phyloP scores from a whole-genome alignment of 768 basidiomycete species.

The Rhizopogon rudus region DNA sequence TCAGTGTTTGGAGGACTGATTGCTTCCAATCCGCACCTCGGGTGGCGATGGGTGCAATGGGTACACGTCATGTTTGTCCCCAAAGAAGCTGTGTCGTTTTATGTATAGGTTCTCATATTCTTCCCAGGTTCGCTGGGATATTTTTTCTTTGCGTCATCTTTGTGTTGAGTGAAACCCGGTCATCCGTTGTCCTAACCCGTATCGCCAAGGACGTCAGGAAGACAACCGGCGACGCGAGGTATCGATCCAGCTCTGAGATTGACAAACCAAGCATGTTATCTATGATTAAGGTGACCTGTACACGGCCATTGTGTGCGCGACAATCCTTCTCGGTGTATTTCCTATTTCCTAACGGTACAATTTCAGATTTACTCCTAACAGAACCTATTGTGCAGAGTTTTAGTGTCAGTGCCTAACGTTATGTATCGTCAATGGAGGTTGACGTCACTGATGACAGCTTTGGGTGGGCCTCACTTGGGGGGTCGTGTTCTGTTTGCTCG shows the following conservation, averaged over 20 bases:
- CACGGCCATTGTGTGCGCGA: constrained; percentile 62
- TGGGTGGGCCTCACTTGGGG: constrained; percentile 77
- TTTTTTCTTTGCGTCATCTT: constrained; percentile 47
- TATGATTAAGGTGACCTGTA: constrained; percentile 64
- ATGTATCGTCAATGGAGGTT: not conserved
- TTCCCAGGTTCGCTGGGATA: constrained; percentile 43
- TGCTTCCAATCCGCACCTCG: constrained; percentile 48
- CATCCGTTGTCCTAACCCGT: constrained; percentile 61
- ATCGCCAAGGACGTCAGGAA: constrained; percentile 63
- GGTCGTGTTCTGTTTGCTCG: constrained; percentile 59
- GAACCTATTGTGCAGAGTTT: constrained; percentile 75
- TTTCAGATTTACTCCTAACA: constrained; percentile 17
- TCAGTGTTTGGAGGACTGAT: constrained; percentile 62
- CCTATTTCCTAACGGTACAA: constrained; percentile 1
- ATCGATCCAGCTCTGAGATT: constrained; percentile 59
- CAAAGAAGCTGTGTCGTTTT: not conserved
- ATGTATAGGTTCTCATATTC: not conserved
- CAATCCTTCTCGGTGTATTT: not conserved
- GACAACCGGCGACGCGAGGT: constrained; percentile 54
- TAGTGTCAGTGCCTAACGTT: constrained; percentile 40
- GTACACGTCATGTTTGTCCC: constrained; percentile 52
- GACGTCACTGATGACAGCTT: constrained; percentile 30
- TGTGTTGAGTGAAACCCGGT: constrained; percentile 67
- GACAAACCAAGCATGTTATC: constrained; percentile 47
- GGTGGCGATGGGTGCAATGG: constrained; percentile 86